Evolutionary conservation across 2,329 filamentous ascomycete genomes (phyloP).

Genomic region (Coniochaeta pulveracea): DNA sequence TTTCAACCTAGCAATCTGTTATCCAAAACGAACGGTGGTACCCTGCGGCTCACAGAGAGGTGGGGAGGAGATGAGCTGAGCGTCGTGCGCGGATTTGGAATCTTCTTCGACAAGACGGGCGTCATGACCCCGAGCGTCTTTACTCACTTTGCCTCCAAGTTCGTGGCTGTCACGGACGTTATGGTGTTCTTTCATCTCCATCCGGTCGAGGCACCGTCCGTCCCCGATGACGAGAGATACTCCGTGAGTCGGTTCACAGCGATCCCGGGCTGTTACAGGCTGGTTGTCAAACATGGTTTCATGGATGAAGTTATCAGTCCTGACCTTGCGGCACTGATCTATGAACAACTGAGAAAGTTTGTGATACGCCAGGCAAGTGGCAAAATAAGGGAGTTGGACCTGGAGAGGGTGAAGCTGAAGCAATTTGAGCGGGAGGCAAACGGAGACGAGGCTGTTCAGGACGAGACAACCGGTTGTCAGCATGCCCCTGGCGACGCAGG

Average conservation of each 20-base stretch:
- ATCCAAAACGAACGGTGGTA: background rate
- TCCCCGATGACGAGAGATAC: slow-evolving; percentile 35
- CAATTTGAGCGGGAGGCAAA: background rate
- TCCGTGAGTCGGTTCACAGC: slow-evolving; percentile 27
- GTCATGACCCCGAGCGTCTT: slow-evolving; percentile 46
- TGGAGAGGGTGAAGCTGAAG: slow-evolving; percentile 3
- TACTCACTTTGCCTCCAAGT: slow-evolving; percentile 61
- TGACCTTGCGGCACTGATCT: slow-evolving; percentile 42
- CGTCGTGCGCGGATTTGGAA: slow-evolving; percentile 46
- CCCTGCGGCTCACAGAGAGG: slow-evolving; percentile 10
- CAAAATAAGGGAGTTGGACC: slow-evolving; percentile 10
- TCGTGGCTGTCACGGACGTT: slow-evolving; percentile 54
- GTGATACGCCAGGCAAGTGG: slow-evolving; percentile 17
- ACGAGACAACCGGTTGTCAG: no score
- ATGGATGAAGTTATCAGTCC: slow-evolving; percentile 59
- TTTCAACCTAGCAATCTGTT: slow-evolving; percentile 34
- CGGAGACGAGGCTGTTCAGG: background rate
- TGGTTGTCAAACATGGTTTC: slow-evolving; percentile 62
- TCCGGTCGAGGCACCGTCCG: slow-evolving; percentile 46
- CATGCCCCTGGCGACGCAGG: no score
- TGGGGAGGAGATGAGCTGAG: slow-evolving; percentile 31
- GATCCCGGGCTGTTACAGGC: slow-evolving; percentile 54
- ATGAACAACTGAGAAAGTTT: slow-evolving; percentile 48
- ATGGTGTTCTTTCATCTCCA: slow-evolving; percentile 67
- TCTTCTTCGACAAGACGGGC: slow-evolving; percentile 67